These are phyloP conservation scores for Haberlea rhodopensis DNA, from an alignment of 257 asterid species.

Conservation along the genomic window DNA sequence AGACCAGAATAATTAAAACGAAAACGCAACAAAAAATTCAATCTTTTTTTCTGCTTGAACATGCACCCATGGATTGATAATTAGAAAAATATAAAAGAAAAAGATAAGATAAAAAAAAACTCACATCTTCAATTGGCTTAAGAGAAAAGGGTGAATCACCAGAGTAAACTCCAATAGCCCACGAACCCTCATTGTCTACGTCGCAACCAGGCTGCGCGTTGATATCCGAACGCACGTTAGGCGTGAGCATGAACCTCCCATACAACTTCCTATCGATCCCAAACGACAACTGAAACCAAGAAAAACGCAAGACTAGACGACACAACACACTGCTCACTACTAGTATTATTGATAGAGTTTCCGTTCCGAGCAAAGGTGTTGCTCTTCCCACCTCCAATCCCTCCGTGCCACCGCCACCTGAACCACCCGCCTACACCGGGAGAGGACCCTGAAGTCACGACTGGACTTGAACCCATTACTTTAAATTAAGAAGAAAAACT, in stretches of 20 bases:
- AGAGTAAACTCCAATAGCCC: slow-evolving; percentile 85
- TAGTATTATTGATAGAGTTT: slow-evolving; percentile 16
- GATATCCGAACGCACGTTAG: slow-evolving; percentile 58
- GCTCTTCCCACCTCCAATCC: slow-evolving; percentile 26
- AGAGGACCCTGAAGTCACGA: slow-evolving; percentile 22
- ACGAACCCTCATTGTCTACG: slow-evolving; percentile 86
- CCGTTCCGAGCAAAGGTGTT: background rate
- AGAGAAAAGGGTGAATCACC: slow-evolving; percentile 94
- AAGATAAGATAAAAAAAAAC: slow-evolving; percentile 20
- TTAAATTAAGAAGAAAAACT: background rate
- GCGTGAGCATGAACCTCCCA: slow-evolving; percentile 50
- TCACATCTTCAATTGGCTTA: slow-evolving; percentile 86
- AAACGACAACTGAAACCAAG: slow-evolving; percentile 55
- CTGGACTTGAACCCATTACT: slow-evolving; percentile 38
- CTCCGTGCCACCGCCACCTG: slow-evolving; percentile 33
- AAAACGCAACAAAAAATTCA: background rate
- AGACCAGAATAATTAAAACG: background rate
- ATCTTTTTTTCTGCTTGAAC: background rate
- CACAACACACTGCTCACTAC: slow-evolving; percentile 27
- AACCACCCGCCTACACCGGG: slow-evolving; percentile 32
- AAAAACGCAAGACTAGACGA: slow-evolving; percentile 56
- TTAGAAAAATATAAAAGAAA: background rate
- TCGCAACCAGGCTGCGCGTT: slow-evolving; percentile 50
- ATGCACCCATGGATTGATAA: background rate
- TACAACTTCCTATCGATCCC: slow-evolving; percentile 70